phyloP scores from a whole-genome alignment of 805 yeast genomes.

The Starmerella davenportii region DNA sequence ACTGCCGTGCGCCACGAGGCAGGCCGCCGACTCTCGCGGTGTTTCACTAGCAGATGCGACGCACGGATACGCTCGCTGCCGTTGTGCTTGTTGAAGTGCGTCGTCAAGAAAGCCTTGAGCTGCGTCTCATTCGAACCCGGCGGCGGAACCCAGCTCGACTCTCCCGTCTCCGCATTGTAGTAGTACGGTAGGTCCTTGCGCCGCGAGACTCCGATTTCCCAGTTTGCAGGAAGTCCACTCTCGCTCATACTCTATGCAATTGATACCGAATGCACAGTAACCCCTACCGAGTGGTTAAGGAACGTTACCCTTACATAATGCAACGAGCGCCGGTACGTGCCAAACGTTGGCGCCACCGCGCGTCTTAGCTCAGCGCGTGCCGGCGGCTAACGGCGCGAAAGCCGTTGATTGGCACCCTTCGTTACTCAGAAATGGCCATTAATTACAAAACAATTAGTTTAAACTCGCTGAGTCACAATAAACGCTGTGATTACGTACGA shows the following conservation, averaged over 20 bases:
- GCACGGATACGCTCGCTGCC: conserved; percentile 42
- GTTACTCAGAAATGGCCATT: no score
- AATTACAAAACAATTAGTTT: no score
- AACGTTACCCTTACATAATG: no score
- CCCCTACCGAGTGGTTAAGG: background rate
- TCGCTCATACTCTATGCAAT: conserved; percentile 14
- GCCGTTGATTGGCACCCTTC: no score
- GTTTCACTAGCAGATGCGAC: conserved; percentile 69
- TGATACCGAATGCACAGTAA: background rate
- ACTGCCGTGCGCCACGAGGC: conserved; percentile 71
- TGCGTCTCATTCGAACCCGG: conserved; percentile 50
- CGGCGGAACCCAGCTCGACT: conserved; percentile 86
- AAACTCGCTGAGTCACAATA: no score
- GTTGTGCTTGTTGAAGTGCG: conserved; percentile 15
- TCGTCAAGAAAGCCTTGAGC: conserved; percentile 38
- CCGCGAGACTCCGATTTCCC: conserved; percentile 66
- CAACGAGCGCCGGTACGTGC: no score
- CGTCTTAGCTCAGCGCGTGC: no score
- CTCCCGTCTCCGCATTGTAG: conserved; percentile 47
- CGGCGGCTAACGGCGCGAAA: no score
- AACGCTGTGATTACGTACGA: no score
- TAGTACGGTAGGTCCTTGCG: conserved; percentile 75
- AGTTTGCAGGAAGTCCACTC: conserved; percentile 68
- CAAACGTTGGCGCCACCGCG: no score
- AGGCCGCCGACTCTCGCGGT: conserved; percentile 69